Evolutionary conservation across 805 yeast species (phyloP), one percentile per base, ranked within the genome.

Genomic region (Priceomyces carsonii): DNA sequence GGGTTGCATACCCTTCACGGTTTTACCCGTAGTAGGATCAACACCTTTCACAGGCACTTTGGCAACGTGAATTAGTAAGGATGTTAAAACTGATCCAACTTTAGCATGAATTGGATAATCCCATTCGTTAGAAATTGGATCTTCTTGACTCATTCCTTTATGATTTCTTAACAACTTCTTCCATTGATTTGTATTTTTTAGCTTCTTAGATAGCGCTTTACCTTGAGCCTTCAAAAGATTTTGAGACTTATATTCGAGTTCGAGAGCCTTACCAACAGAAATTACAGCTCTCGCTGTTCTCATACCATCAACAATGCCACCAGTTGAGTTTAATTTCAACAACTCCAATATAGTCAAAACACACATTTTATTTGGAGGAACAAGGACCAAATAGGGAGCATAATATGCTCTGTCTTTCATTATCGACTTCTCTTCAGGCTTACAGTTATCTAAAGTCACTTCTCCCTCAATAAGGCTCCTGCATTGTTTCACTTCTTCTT

Each of bases 271-370:
- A 6, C 96, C 95, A 4, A 91, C 88, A 0, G 85, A 71, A 13
- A 84, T 66, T 10, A 89, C 86, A 0, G 95, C 89, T 45, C 86
- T 73, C 0, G 95, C 86, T 0, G 91, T 82, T 48, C 90, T 73
- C 77, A 88, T 80, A 26, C 95, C 96, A 43, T 85, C 88, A 8
- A 73, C 69, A 19, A 80, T 73, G 25, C 89, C 95, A 24, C 86
- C 82, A 2, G 90, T 79, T 3, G 89, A 77, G 43, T 82, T 79
- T 35, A 85, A 61, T 44, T 84, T 83, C 49, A 91, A 62, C 22
- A 89, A 53, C 59, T 91, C 98, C 50, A 91, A 63, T 48, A 91
- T 85, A 0, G 96, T 79, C 34, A 89, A 80, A 2, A 87, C 90
- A 12, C 89, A 80, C 71, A 90, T 71, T 52, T 87, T 86, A 40